Evolutionary conservation across 225 moss, liverwort and hornwort genomes (phyloP).

Genomic region (Thuidium tamariscinum): DNA sequence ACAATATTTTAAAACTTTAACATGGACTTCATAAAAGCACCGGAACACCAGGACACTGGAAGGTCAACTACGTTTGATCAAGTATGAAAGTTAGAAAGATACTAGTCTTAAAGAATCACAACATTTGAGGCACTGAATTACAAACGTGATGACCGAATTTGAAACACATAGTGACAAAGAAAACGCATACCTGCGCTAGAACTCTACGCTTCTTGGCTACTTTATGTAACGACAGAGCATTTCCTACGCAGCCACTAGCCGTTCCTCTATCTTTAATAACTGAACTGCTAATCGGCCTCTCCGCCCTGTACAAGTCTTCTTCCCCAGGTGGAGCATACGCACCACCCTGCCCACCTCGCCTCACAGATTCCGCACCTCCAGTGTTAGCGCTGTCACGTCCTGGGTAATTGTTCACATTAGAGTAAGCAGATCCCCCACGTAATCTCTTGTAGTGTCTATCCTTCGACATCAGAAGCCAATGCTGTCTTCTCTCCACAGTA

Average conservation of each 20-base stretch:
- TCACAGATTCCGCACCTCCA: constrained; percentile 29
- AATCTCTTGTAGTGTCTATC: constrained; percentile 31
- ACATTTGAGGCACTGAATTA: not conserved
- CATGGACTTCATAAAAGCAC: not conserved
- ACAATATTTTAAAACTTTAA: not conserved
- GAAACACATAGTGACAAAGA: not conserved
- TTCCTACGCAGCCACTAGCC: constrained; percentile 13
- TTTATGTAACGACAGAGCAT: constrained; percentile 11
- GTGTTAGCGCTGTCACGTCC: constrained; percentile 23
- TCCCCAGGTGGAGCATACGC: constrained; percentile 14
- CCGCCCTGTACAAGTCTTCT: constrained; percentile 11
- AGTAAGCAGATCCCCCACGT: constrained; percentile 9
- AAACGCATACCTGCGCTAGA: constrained; percentile 46
- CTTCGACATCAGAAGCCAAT: constrained; percentile 43
- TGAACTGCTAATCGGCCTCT: not conserved
- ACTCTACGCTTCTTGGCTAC: constrained; percentile 69
- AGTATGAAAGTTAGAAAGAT: not conserved
- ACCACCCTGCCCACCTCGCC: constrained; percentile 55
- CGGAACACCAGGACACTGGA: not conserved
- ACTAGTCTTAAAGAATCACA: not conserved
- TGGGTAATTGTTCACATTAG: constrained; percentile 17
- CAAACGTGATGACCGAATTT: not conserved
- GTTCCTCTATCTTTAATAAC: constrained; percentile 5
- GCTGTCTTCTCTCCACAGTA: constrained; percentile 42
- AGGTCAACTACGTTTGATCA: not conserved